Percentiles rank a stretch among this genome's conserved stretches.
phyloP scores from a whole-genome alignment of 108 stramenopile genomes.

The Poteriospumella lacustris region DNA sequence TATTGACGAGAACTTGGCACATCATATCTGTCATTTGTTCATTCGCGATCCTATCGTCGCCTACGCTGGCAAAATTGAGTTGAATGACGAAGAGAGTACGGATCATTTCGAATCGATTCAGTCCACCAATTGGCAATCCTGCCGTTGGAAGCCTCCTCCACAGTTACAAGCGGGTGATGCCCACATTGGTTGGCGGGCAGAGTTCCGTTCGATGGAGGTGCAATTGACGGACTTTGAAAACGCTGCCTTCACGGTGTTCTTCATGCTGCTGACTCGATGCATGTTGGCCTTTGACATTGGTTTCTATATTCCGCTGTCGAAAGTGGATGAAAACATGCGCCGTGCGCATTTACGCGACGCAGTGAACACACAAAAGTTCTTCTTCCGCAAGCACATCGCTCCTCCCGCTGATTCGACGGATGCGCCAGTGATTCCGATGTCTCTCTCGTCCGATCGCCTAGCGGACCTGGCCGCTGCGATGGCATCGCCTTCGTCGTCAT shows the following conservation, averaged over 20 bases:
- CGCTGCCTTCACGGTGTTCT: conserved; percentile 91
- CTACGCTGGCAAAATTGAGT: conserved; percentile 49
- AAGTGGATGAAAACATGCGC: conserved; percentile 97
- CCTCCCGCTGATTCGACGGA: conserved; percentile 70
- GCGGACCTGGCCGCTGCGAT: no score
- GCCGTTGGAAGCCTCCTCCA: conserved; percentile 98
- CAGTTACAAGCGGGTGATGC: conserved; percentile 69
- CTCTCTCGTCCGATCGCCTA: no score
- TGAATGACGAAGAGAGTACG: conserved; percentile 80
- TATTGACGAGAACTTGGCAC: conserved; percentile 81
- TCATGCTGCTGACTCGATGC: conserved; percentile 82
- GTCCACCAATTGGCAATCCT: conserved; percentile 97
- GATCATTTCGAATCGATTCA: conserved; percentile 98
- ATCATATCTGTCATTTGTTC: conserved; percentile 92
- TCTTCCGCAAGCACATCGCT: conserved; percentile 87
- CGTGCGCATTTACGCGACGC: conserved; percentile 84
- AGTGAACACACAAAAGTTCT: conserved; percentile 72
- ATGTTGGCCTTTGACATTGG: conserved; percentile 97
- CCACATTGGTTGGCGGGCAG: conserved; percentile 95
- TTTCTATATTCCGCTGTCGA: conserved; percentile 86
- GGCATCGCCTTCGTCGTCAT: no score
- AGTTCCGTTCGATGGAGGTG: conserved; percentile 96
- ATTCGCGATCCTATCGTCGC: conserved; percentile 88
- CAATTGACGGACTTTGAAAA: conserved; percentile 98
- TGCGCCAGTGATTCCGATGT: no score